Evolutionary conservation across 208 protist genomes (phyloP).

Genomic region (Novymonas esmeraldas): DNA sequence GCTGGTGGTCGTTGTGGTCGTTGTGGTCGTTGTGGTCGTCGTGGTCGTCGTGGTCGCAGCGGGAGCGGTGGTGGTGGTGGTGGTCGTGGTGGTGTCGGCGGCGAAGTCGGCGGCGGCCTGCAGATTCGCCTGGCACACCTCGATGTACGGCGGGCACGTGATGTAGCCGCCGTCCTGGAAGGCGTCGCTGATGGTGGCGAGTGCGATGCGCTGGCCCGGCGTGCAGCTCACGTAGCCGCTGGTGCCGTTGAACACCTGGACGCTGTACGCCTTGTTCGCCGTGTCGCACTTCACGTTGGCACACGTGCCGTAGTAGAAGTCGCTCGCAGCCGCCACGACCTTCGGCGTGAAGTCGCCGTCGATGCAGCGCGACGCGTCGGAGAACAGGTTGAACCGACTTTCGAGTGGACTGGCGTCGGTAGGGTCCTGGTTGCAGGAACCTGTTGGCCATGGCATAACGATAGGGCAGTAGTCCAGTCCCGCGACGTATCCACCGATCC

Average conservation of each 20-base stretch:
- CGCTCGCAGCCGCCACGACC: neutral
- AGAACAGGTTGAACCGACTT: conserved; percentile 15
- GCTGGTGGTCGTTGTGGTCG: too few species aligned
- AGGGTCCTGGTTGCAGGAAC: neutral
- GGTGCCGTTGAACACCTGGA: conserved; percentile 1
- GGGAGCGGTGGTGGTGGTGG: too few species aligned
- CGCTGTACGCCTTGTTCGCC: neutral
- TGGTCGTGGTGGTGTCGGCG: too few species aligned
- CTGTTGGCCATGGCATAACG: neutral
- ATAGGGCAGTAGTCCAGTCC: conserved; percentile 61
- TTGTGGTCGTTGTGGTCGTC: too few species aligned
- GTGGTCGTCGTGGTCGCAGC: too few species aligned
- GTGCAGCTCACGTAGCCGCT: neutral
- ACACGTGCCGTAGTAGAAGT: neutral
- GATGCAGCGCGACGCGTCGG: neutral
- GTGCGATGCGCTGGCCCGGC: neutral
- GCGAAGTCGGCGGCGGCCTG: too few species aligned
- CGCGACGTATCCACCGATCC: conserved; percentile 10
- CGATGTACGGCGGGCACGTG: too few species aligned
- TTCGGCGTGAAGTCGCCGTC: neutral
- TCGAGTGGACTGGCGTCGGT: conserved; percentile 11
- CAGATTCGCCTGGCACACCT: too few species aligned
- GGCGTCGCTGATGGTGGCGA: neutral
- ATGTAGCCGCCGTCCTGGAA: too few species aligned
- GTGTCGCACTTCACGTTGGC: neutral